phyloP scores from a whole-genome alignment of 306 rosid species.

The Pachyrhizus erosus region DNA sequence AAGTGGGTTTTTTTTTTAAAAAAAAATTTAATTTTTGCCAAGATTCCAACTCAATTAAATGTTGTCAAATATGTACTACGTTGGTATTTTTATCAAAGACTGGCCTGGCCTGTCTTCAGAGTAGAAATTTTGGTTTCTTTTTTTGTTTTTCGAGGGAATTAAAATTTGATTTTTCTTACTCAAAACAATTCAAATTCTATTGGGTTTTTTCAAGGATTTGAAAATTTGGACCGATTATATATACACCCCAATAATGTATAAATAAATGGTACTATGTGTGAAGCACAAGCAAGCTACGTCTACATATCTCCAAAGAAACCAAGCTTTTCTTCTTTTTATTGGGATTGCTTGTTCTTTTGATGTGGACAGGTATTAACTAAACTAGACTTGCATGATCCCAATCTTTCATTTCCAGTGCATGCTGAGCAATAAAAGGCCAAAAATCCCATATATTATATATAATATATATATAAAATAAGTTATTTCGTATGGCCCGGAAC shows the following conservation, averaged over 20 bases:
- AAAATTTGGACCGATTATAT: neutral
- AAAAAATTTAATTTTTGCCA: too few species aligned
- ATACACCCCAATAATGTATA: constrained; percentile 1
- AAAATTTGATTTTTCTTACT: neutral
- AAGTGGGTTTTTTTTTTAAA: constrained; percentile 8
- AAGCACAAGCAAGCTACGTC: constrained; percentile 36
- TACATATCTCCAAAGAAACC: constrained; percentile 32
- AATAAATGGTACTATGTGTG: neutral
- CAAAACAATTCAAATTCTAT: neutral
- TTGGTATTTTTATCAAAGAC: constrained; percentile 18
- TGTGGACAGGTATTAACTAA: constrained; percentile 39
- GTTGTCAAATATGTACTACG: neutral
- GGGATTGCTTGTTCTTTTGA: constrained; percentile 27
- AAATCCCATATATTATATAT: neutral
- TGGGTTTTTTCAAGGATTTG: neutral
- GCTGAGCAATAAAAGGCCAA: constrained; percentile 24
- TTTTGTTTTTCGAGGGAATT: too few species aligned
- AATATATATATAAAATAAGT: neutral
- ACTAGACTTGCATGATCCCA: constrained; percentile 31
- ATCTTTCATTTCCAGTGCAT: constrained; percentile 29
- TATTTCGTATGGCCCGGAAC: constrained; percentile 12
- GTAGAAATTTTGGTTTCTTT: neutral
- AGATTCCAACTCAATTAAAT: constrained; percentile 40
- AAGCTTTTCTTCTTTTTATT: constrained; percentile 13
- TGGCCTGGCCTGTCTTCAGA: neutral